These are phyloP conservation scores for Colletotrichum sp. DNA, from an alignment of 2,329 filamentous ascomycete species.

Conservation along the genomic window DNA sequence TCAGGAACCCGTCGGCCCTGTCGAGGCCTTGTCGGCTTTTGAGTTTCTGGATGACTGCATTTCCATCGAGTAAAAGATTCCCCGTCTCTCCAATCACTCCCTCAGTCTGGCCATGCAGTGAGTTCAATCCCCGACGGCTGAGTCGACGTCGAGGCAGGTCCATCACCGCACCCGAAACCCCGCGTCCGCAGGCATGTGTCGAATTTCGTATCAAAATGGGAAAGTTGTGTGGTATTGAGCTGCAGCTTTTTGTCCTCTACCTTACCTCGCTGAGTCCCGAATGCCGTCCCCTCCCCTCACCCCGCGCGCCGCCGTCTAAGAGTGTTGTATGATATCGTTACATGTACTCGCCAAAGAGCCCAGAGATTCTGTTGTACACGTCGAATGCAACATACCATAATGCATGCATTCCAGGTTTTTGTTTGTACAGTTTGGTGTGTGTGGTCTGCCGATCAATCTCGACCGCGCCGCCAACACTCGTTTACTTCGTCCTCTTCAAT, in stretches of 20 bases:
- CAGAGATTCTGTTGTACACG: conserved; percentile 18
- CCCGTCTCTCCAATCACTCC: neutral
- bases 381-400: conserved; percentile 12
- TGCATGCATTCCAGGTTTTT: conserved; percentile 12
- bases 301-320: conserved; percentile 10
- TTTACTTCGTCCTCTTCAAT: conserved; percentile 82
- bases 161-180: neutral
- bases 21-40: neutral
- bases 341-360: conserved; percentile 17
- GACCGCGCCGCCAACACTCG: neutral
- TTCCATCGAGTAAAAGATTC: conserved; percentile 7
- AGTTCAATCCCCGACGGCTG: neutral
- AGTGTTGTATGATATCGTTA: conserved; percentile 20
- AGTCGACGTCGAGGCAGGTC: neutral
- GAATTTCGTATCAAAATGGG: neutral
- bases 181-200: neutral
- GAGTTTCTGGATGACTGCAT: neutral
- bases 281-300: neutral
- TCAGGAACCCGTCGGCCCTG: neutral
- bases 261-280: neutral
- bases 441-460: neutral
- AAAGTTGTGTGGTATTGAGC: conserved; percentile 14
- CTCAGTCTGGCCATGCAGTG: neutral
- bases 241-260: neutral
- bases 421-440: conserved; percentile 4